Base-by-base conservation (phyloP, 352 stramenopile species). In the Peronosclerospora sorghi region DNA sequence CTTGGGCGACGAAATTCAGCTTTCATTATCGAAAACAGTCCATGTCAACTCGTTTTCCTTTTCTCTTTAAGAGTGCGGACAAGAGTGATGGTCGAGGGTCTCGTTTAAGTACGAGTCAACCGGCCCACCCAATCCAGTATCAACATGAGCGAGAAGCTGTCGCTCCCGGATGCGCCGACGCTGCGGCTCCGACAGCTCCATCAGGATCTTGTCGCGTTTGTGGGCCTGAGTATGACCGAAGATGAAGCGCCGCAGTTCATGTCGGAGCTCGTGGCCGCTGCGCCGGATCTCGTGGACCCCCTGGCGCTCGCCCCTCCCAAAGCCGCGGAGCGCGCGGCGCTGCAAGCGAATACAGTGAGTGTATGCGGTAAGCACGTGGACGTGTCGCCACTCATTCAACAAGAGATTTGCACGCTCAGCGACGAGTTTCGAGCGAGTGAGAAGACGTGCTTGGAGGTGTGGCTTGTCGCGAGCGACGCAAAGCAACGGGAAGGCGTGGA, bases 351-450 rank as follows among this genome's bases (percentile, higher is more conserved):
- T 56, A 72, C 71, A 18, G 70, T 79, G 1, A 62, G 54, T 26
- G 65, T 88, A 30, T 51, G 58, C 20, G 68, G 72, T 20, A 86
- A 84, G 46, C 73, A 60, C 50, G 59, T 91, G 20, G 68, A 86
- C 36, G 68, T 91, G 32, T 85, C 75, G 17, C 59, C 73, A 2
- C 45, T 77, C n/a, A 88, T 91, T 48, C 76, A 88, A 45, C 68
- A 86, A 39, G 75, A 88, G 45, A 86, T 91, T 30, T 56, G 62
- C 45, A 77, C 83, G 48, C 68, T 88, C 39, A 87, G 73, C 27
- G 79, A 91, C 51, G 76, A 88, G 53, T 86, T 84, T 50, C 52
- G 60, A 32, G 50, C 66, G 26, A 81, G 67, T 29, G 75, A 89
- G 45, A 59, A 61, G 46, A 60, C 53, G 19, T 85, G 75, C 57